Base-by-base conservation (phyloP, 2,329 filamentous ascomycete genomes). In the Albophoma yamanashiensis region DNA sequence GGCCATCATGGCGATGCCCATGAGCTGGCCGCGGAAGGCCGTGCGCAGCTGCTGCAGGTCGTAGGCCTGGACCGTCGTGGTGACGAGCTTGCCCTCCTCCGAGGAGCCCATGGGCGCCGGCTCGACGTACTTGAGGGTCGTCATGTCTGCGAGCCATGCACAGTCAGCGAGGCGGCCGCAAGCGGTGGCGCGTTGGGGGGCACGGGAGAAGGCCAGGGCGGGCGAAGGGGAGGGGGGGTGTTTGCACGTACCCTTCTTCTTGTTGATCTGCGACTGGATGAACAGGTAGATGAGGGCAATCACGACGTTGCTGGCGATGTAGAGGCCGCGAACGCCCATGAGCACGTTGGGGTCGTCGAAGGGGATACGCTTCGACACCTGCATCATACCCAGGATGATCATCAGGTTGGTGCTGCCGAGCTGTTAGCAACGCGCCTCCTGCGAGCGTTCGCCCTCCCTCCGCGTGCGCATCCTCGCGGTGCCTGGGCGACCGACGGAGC, bases 61-160 rank as follows among this genome's bases (percentile, higher is more conserved):
- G 83, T 99, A 99, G 71, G 92, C 92, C 79, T 95, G 89, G 75
- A 97, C 84, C 64, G 94, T 99, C 64, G 94, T 99, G 61, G 93
- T 97, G 69, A 97, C 89, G 68, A 96, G 90, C 79, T 97, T 97
- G 74, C 89, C 88, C 78, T 97, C 92, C 76, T 97, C 94, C 70
- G 88, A 85, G 68, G 90, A 95, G 69, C 94, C 94, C 87, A 97
- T 91, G 53, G 91, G 87, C 6, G 94, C 85, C 53, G 92, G 93
- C 80, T 99, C 94, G 74, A 99, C 92, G 78, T 99, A 99, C 80
- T 99, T 97, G 73, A 99, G 87, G 3, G 94, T 96, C 31, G 92
- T 96, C 78, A 97, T 84, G 74, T 99, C 94, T 97, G 71, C 15
- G 36, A 17, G 12, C 34, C 7, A n/a, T 7, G 20, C 4, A 17